Evolutionary conservation across 148 eudicot genomes (phyloP), one percentile per base, ranked within the genome.

Genomic region (Arbutus unedo): DNA sequence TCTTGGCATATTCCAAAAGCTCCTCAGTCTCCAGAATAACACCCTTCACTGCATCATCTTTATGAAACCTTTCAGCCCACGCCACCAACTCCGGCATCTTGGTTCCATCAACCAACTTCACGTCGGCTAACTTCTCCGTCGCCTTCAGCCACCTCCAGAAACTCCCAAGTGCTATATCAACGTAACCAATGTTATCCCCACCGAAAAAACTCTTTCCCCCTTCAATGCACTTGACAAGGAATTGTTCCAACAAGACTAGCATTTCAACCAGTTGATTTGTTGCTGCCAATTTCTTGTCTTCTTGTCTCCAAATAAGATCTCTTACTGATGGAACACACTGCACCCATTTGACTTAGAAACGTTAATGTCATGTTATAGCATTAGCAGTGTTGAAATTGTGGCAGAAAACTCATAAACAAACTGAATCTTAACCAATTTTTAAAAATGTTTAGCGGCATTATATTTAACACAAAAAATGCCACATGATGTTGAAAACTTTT

Each of bases 111-210:
- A 71, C 21, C 55, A 82, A 6, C 21, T 71, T 78, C 14, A 81
- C 19, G 2, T 43, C 60, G 0, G 3, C 5, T 50, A 53, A 10
- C 45, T 15, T 31, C 55, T 81, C 86, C 31, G 3, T 21, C 2
- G 5, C 83, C 7, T 50, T 57, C 31, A 84, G 11, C 80, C 86
- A 80, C 49, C 67, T 76, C 76, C 74, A 49, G 77, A 38, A 74
- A 55, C 83, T 18, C 44, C 86, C 86, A 50, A 84, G 76, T 41
- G 48, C 48, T 41, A 70, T 70, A 19, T 70, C 74, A 15, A 70
- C 8, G 74, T 41, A 70, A 19, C 86, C 86, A 38, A 84, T 55
- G 18, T 64, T 76, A 14, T 84, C 83, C 23, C 86, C 83, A 13
- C 83, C 83, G 23, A 84, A 84, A 54, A 84, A 80, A 9, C 48